A percentile compares a stretch with the other conserved stretches of the same genome.
These are phyloP conservation scores for Diplotaxis tenuifolia DNA, from an alignment of 345 rosid species.

Conservation along the genomic window DNA sequence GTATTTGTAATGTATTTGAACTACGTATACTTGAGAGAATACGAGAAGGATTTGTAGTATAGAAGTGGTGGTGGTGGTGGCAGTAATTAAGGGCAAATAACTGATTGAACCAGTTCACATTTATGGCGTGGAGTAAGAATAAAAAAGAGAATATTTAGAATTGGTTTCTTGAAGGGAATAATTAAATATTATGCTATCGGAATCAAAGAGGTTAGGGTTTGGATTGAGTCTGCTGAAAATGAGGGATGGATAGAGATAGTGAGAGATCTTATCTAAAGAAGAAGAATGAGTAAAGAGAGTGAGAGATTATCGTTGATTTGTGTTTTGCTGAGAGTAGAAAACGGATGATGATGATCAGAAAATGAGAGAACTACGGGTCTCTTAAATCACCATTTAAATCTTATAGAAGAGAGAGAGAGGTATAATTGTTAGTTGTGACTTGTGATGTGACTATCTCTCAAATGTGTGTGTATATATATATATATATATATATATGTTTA, in stretches of 20 bases:
- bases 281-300: slow-evolving; percentile 40
- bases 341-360: slow-evolving; percentile 45
- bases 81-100: slow-evolving; percentile 26
- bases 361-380: slow-evolving; percentile 43
- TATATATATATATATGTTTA: slow-evolving; percentile 3
- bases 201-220: slow-evolving; percentile 37
- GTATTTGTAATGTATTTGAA: slow-evolving; percentile 15
- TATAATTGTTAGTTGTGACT: slow-evolving; percentile 35
- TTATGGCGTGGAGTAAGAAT: slow-evolving; percentile 2
- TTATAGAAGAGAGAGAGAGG: slow-evolving; percentile 22
- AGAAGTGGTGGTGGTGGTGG: slow-evolving; percentile 21
- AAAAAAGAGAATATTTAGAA: neutral
- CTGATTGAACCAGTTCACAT: slow-evolving; percentile 24
- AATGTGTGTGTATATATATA: no score
- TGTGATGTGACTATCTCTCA: slow-evolving; percentile 44
- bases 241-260: slow-evolving; percentile 35
- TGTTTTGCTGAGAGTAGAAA: slow-evolving; percentile 43
- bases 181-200: neutral
- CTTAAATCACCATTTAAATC: slow-evolving; percentile 42
- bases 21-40: slow-evolving; percentile 20
- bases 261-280: slow-evolving; percentile 50
- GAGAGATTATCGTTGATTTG: slow-evolving; percentile 36
- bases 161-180: neutral
- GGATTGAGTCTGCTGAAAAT: slow-evolving; percentile 29
- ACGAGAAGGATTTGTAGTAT: slow-evolving; percentile 27